A percentile compares a stretch with the other conserved stretches of the same genome.
phyloP scores from a whole-genome alignment of 2,329 filamentous ascomycete genomes.

The Colletotrichum plurivorum region DNA sequence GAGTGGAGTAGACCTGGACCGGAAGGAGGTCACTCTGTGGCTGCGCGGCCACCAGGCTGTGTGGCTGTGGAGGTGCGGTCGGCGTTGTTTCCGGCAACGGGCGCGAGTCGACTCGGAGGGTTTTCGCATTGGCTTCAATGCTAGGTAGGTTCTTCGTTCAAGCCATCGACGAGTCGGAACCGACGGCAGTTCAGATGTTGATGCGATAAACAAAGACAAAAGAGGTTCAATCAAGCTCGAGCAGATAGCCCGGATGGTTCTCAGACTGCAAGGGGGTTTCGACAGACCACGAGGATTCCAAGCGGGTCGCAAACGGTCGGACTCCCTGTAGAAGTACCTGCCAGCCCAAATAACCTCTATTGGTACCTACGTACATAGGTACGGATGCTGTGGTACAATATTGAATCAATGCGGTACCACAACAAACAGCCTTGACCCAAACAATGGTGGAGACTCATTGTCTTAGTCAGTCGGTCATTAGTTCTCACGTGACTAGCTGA shows the following conservation, averaged over 20 bases:
- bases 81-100: constrained; percentile 3
- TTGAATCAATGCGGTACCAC: constrained; percentile 1
- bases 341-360: too few species aligned
- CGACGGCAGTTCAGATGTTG: background rate
- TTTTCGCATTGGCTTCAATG: constrained; percentile 4
- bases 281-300: background rate
- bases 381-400: too few species aligned
- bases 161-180: background rate
- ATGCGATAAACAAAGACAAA: background rate
- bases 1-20: constrained; percentile 25
- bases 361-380: too few species aligned
- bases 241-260: background rate
- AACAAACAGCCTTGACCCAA: too few species aligned
- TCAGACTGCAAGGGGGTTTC: background rate
- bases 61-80: constrained; percentile 16
- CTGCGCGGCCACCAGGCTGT: constrained; percentile 10
- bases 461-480: too few species aligned
- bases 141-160: background rate
- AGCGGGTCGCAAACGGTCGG: constrained; percentile 8
- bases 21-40: constrained; percentile 38
- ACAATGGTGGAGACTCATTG: too few species aligned
- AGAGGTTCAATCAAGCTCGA: background rate
- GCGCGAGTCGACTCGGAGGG: background rate
- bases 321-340: background rate
- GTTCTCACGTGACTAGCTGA: too few species aligned